Evolutionary conservation across 2,329 filamentous ascomycete genomes (phyloP).

Genomic region (Apiospora rasikravindrae): DNA sequence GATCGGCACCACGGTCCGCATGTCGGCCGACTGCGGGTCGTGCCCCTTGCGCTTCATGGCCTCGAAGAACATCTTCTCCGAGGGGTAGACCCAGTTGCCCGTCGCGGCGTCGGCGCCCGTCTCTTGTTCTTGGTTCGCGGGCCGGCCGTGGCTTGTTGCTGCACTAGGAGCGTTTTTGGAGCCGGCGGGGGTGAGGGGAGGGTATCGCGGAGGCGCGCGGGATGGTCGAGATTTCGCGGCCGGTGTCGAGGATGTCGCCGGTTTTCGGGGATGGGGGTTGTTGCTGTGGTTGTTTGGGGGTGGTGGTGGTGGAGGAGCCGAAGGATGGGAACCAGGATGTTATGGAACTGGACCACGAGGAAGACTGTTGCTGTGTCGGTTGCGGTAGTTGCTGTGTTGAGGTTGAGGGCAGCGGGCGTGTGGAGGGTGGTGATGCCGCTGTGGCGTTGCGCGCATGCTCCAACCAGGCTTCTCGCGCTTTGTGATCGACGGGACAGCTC

Average conservation of each 20-base stretch:
- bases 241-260: constrained; percentile 46
- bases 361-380: constrained; percentile 15
- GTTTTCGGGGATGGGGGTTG: constrained; percentile 18
- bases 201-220: constrained; percentile 42
- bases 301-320: background rate
- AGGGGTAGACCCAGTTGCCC: constrained; percentile 97
- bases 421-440: constrained; percentile 40
- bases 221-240: constrained; percentile 64
- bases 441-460: constrained; percentile 47
- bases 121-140: constrained; percentile 78
- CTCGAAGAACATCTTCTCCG: constrained; percentile 96
- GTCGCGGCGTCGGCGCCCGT: constrained; percentile 70
- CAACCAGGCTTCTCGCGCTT: constrained; percentile 71
- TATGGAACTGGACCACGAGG: constrained; percentile 30
- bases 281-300: background rate
- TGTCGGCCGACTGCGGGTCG: constrained; percentile 73
- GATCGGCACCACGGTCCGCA: constrained; percentile 92
- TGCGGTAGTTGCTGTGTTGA: constrained; percentile 21
- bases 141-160: constrained; percentile 40
- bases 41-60: constrained; percentile 93
- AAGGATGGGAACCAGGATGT: constrained; percentile 29
- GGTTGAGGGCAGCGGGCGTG: constrained; percentile 25
- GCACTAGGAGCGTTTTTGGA: constrained; percentile 39
- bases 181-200: constrained; percentile 34
- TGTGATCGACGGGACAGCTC: constrained; percentile 71